Evolutionary conservation across 2,329 filamentous ascomycete species (phyloP), one percentile per base, ranked within the genome.

Genomic region (Beauveria australis): DNA sequence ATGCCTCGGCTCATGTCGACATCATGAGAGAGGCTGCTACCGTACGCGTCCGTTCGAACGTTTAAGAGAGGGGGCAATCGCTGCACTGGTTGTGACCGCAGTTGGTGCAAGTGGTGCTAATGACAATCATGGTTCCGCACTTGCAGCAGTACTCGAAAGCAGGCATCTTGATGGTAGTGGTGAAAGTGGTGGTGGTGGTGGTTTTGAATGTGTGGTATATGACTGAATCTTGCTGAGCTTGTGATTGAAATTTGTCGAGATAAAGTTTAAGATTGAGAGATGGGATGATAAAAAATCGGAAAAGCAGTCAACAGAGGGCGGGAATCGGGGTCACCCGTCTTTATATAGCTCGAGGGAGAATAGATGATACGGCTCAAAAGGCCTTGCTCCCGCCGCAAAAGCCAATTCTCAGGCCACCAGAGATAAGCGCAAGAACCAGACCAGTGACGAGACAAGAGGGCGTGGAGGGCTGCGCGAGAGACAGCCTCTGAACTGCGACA

Each of bases 81-180:
- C 65, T 68, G 77, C 80, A 82, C 67, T 81, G 76, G 65, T 74
- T 70, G 73, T 82, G 80, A 56, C 74, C 73, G 69, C 80, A 82
- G 67, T 74, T 73, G 63, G 71, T 74, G 75, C 80, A 82, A 57
- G 74, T 77, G 69, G 73, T 79, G 77, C 79, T 82, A 73, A 82
- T 82, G 74, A 82, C 80, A 66, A 82, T 80, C 73, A 82, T 79
- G 72, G 75, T 72, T 66, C 78, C 78, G 73, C 80, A 82, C 68
- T 80, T 71, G 76, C 80, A 82, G 77, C 80, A 82, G 73, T 80
- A 79, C 66, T 78, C 76, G 66, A 76, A 78, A 66, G 74, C 72
- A 69, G 76, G 73, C 76, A 78, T 78, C 54, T 66, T 70, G 67
- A 49, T 63, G 64, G 47, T 49, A 58, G 46, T 41, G 51, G 24